Percentiles rank a stretch among this genome's conserved stretches.
Conservation (phyloP, 139 green algal species). For the Haematococcus lacustris region DNA sequence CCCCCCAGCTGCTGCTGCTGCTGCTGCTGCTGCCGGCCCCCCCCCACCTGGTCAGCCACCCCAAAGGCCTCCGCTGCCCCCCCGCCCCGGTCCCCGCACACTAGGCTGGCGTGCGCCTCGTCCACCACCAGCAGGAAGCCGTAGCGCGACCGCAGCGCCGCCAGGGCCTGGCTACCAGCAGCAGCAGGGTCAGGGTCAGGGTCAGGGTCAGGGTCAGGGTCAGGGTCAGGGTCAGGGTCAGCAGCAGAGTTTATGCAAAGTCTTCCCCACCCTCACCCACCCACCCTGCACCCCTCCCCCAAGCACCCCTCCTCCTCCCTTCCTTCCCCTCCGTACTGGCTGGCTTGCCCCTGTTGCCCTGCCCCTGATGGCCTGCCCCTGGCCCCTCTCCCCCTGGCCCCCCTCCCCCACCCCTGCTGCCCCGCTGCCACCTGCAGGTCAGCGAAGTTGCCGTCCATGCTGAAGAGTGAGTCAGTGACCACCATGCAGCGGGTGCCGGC, state of each 20-base stretch:
- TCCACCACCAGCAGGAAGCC: constrained; percentile 85
- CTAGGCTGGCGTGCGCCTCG: constrained; percentile 93
- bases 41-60: constrained; percentile 17
- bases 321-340: too few relatives aligned
- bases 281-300: too few relatives aligned
- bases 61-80: constrained; percentile 55
- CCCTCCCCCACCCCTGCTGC: too few relatives aligned
- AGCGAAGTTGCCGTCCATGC: constrained; percentile 92
- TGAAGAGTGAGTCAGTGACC: constrained; percentile 88
- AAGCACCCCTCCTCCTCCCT: too few relatives aligned
- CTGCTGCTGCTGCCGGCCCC: too few relatives aligned
- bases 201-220: too few relatives aligned
- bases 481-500: constrained; percentile 52
- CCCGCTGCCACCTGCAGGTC: constrained; percentile 72
- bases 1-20: too few relatives aligned
- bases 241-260: neutral
- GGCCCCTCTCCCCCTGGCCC: too few relatives aligned
- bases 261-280: too few relatives aligned
- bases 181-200: neutral
- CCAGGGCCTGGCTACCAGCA: constrained; percentile 38
- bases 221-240: too few relatives aligned
- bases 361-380: too few relatives aligned
- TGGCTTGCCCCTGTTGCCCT: too few relatives aligned
- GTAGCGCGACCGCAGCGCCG: constrained; percentile 45
- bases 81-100: constrained; percentile 66